Percentiles rank a stretch among this genome's conserved stretches.
Conservation (phyloP, 306 rosid species). For the Crotalaria pallida region DNA sequence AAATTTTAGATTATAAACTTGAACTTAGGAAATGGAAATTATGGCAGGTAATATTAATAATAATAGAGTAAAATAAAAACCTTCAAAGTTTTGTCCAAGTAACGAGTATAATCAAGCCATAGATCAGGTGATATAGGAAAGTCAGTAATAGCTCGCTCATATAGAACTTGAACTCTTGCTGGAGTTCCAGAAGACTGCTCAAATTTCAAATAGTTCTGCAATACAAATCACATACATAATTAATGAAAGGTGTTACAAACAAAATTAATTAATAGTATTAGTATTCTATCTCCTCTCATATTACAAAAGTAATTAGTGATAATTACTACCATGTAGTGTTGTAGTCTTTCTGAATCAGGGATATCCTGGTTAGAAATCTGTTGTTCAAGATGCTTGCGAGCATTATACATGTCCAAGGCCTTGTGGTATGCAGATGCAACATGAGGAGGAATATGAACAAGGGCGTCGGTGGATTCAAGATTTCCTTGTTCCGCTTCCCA, state of each 20-base stretch:
- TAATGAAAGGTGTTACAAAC: no score
- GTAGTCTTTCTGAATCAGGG: conserved; percentile 59
- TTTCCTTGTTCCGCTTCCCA: conserved; percentile 79
- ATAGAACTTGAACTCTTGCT: conserved; percentile 69
- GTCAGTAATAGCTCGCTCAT: conserved; percentile 79
- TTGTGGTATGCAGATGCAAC: conserved; percentile 62
- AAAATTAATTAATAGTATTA: no score
- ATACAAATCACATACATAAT: neutral
- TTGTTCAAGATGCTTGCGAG: conserved; percentile 62
- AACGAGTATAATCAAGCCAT: conserved; percentile 79
- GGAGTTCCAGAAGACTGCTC: conserved; percentile 80
- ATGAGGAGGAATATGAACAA: conserved; percentile 49
- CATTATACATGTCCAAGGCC: conserved; percentile 72
- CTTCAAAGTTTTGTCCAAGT: conserved; percentile 87
- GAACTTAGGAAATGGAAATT: neutral
- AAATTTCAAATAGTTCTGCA: conserved; percentile 80
- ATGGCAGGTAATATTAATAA: neutral
- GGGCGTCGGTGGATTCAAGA: conserved; percentile 27
- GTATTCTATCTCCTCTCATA: neutral
- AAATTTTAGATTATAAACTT: conserved; percentile 11
- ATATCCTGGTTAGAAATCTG: conserved; percentile 46
- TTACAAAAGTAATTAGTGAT: conserved; percentile 2
- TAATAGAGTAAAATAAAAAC: conserved; percentile 28
- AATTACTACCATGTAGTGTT: conserved; percentile 54
- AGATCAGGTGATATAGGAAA: conserved; percentile 74